Percentiles rank a stretch among this genome's conserved stretches.
Conservation (phyloP, 306 rosid species). For the Castanea crenata region DNA sequence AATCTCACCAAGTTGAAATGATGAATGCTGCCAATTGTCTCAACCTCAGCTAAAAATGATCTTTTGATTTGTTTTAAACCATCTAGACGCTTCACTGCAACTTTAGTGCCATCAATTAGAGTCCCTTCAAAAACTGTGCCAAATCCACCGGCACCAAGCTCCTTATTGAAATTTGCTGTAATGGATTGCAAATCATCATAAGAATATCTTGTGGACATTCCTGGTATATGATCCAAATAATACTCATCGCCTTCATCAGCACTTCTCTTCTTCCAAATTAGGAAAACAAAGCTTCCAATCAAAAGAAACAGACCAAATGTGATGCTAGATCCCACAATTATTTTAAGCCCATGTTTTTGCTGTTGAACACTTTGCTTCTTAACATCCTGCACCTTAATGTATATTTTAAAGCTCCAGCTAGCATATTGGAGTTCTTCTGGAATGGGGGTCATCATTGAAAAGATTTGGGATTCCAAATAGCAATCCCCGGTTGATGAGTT, state of each 20-base stretch:
- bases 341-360: too few relatives aligned
- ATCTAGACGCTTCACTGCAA: not conserved
- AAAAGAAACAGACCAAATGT: not conserved
- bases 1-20: not conserved
- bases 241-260: not conserved
- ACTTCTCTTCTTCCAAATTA: not conserved
- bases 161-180: not conserved
- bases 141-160: not conserved
- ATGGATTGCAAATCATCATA: not conserved
- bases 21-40: not conserved
- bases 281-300: not conserved
- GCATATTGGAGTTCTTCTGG: accelerated
- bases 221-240: not conserved
- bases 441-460: accelerated
- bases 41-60: not conserved
- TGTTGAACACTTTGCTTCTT: too few relatives aligned
- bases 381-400: too few relatives aligned
- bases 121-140: not conserved
- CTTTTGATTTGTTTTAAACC: not conserved
- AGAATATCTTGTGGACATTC: not conserved
- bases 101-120: not conserved
- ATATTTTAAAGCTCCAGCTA: too few relatives aligned
- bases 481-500: accelerated
- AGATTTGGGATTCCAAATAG: too few relatives aligned
- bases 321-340: too few relatives aligned